Percentiles rank a stretch among this genome's conserved stretches.
Conservation (phyloP, 1,139 yeast species). For the Suhomyces guaymorum region DNA sequence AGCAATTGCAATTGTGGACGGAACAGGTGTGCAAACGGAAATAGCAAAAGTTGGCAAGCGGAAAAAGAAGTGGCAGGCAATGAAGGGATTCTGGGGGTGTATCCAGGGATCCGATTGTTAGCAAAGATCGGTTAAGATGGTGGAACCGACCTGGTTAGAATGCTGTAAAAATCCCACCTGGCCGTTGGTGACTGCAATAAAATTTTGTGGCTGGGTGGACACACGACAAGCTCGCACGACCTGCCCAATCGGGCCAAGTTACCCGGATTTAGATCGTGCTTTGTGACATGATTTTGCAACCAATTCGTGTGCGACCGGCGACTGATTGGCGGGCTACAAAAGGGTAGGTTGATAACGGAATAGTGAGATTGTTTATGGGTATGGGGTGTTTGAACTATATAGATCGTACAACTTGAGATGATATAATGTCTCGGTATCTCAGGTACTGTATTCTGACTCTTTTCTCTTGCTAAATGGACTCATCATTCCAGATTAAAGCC, state of each 20-base stretch:
- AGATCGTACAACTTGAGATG: no score
- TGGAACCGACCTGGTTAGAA: slow-evolving; percentile 3
- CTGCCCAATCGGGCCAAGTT: slow-evolving; percentile 10
- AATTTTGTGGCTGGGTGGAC: slow-evolving; percentile 14
- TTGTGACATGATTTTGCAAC: slow-evolving; percentile 12
- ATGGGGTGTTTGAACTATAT: no score
- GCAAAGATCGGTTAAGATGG: no score
- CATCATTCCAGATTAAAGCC: no score
- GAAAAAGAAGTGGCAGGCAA: no score
- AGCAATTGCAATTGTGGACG: no score
- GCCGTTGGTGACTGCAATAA: slow-evolving; percentile 16
- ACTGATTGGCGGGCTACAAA: neutral
- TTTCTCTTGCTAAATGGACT: no score
- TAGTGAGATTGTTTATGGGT: neutral
- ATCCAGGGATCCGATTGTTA: no score
- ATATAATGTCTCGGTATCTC: no score
- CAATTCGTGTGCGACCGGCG: slow-evolving; percentile 4
- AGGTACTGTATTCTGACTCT: no score
- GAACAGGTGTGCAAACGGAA: no score
- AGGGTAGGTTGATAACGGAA: neutral
- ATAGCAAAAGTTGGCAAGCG: no score
- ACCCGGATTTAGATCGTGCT: slow-evolving; percentile 7
- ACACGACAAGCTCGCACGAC: slow-evolving; percentile 12
- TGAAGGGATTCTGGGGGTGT: neutral
- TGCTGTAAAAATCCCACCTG: slow-evolving; percentile 14